Conservation (phyloP, 768 basidiomycete species). For the Amanita thiersii region DNA sequence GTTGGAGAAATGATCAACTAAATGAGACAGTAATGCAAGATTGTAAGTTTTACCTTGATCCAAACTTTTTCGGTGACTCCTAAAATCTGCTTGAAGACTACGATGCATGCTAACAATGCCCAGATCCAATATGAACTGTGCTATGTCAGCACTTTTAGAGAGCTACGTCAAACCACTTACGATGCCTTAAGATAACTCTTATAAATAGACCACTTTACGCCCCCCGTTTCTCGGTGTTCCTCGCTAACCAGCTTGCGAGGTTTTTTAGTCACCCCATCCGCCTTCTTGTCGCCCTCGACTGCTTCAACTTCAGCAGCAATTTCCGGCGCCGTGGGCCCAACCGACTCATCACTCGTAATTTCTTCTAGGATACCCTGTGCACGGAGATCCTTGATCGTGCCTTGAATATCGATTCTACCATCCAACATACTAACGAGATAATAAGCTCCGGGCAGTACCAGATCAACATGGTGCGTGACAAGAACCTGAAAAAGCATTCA, state of each 20-base stretch:
- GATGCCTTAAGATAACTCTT: constrained; percentile 65
- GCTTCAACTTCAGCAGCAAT: constrained; percentile 20
- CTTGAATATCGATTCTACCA: constrained; percentile 67
- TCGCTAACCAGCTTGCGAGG: constrained; percentile 73
- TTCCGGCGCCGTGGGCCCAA: constrained; percentile 40
- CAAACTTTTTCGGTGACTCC: constrained; percentile 59
- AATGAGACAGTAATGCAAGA: no score
- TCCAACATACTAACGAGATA: constrained; percentile 73
- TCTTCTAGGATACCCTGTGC: constrained; percentile 53
- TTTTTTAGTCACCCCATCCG: constrained; percentile 38
- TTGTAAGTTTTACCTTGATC: constrained; percentile 53
- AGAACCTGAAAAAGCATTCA: constrained; percentile 31
- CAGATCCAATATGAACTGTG: constrained; percentile 62
- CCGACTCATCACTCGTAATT: constrained; percentile 44
- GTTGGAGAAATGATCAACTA: no score
- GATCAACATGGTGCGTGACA: constrained; percentile 78
- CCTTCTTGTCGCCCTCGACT: constrained; percentile 15
- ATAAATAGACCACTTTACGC: constrained; percentile 73
- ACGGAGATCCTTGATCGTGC: constrained; percentile 55
- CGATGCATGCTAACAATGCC: constrained; percentile 40
- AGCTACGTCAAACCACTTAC: constrained; percentile 28
- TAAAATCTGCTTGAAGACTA: constrained; percentile 42
- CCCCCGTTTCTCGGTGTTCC: constrained; percentile 72
- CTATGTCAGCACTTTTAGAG: background rate
- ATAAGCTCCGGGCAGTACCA: constrained; percentile 63